Base-by-base conservation (phyloP, 768 basidiomycete genomes). In the Lyophyllum shimeji region DNA sequence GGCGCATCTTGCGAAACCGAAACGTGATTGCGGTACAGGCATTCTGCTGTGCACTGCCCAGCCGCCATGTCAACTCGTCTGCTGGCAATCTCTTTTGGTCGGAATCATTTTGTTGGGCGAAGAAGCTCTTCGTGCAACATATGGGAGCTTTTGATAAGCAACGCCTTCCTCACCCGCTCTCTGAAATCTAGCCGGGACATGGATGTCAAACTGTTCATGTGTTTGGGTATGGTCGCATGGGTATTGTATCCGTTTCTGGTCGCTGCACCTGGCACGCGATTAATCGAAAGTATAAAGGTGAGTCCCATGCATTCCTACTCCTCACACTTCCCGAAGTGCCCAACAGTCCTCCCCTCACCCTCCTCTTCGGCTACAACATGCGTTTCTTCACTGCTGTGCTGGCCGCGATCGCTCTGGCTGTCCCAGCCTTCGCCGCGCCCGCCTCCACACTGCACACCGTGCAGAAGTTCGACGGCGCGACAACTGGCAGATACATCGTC, bases 401-500 rank as follows among this genome's bases (percentile, higher is more conserved):
- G 6, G 42, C 52, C n/a, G 52, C 52, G 1, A n/a, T 58, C 24
- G 25, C 52, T 23, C 21, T 58, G 27, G 57, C 46, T 23, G 40
- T 45, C 20, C 57, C 57, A 3, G 52, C 34, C 39, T 43, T 59
- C 12, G 52, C 44, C 25, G 33, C 18, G 31, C 53, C 57, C 3
- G 17, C 57, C n/a, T n/a, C n/a, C 4, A 15, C 48, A 3, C n/a
- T 52, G 13, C 52, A 23, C 44, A 29, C 47, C n/a, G 44, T 59
- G 15, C 31, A 59, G 20, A 54, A 51, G 44, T 59, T 50, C 45
- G 25, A 40, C 25, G 57, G 70, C 17, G 51, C 64, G 46, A 72
- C 63, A 2, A 67, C 58, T 13, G 72, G 71, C 34, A 63, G 58
- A 39, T 67, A 68, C 63, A 70, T 74, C 46, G 66, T 72, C 58